phyloP scores from a whole-genome alignment of 164 flowering plant species.

The Vitis labrusca region DNA sequence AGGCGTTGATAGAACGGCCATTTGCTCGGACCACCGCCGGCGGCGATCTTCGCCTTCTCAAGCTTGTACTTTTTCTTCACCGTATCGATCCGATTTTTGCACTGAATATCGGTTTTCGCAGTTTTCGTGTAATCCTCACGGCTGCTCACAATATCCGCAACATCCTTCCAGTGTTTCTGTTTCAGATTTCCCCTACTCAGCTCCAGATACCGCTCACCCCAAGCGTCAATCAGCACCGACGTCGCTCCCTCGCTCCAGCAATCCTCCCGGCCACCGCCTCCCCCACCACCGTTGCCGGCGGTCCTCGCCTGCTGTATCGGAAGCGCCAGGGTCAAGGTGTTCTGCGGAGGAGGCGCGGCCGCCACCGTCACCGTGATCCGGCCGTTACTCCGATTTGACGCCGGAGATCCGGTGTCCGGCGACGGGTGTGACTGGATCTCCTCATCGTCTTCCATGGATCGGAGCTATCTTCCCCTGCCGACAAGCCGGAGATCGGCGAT shows the following conservation, averaged over 20 bases:
- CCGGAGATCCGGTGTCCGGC: slow-evolving; percentile 32
- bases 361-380: slow-evolving; percentile 48
- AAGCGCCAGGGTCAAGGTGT: slow-evolving; percentile 49
- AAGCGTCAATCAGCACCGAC: slow-evolving; percentile 71
- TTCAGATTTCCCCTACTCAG: slow-evolving; percentile 77
- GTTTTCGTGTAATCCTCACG: slow-evolving; percentile 51
- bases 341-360: slow-evolving; percentile 25
- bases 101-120: slow-evolving; percentile 78
- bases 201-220: slow-evolving; percentile 87
- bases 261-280: slow-evolving; percentile 52
- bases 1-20: slow-evolving; percentile 65
- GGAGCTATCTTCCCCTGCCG: neutral
- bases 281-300: slow-evolving; percentile 6
- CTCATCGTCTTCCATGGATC: slow-evolving; percentile 59
- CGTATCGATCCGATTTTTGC: slow-evolving; percentile 88
- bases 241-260: slow-evolving; percentile 95
- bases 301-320: slow-evolving; percentile 40
- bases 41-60: slow-evolving; percentile 64
- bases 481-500: slow-evolving; percentile 8
- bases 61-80: slow-evolving; percentile 83
- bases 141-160: slow-evolving; percentile 74
- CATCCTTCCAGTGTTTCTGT: slow-evolving; percentile 91
- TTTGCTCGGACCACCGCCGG: slow-evolving; percentile 44
- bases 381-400: slow-evolving; percentile 27
- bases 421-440: slow-evolving; percentile 51